phyloP scores from a whole-genome alignment of 2,329 filamentous ascomycete species.

The Alternaria sp. region DNA sequence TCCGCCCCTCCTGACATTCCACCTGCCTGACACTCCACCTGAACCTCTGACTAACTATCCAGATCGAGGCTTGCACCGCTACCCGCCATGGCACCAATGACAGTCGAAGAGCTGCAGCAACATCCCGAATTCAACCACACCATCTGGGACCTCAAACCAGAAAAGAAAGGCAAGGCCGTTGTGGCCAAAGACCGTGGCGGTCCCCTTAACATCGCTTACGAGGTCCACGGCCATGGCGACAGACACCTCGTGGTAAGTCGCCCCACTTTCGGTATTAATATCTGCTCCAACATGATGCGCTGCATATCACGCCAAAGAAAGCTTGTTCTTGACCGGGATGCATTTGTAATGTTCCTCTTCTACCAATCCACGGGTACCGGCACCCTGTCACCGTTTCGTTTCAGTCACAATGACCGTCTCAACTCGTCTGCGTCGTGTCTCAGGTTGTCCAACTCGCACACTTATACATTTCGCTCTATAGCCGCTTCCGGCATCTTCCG shows the following conservation, averaged over 20 bases:
- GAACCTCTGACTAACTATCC: background rate
- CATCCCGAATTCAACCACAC: conserved; percentile 72
- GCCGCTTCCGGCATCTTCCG: conserved; percentile 2
- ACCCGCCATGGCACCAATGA: conserved; percentile 46
- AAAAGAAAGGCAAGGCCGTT: conserved; percentile 63
- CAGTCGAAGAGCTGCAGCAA: conserved; percentile 64
- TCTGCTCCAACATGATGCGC: conserved; percentile 19
- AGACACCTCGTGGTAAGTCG: conserved; percentile 73
- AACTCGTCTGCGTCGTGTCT: conserved; percentile 33
- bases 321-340: background rate
- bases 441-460: conserved; percentile 25
- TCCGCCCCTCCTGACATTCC: background rate
- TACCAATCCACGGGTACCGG: conserved; percentile 9
- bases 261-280: conserved; percentile 18
- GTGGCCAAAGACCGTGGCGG: conserved; percentile 76
- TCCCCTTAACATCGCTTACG: conserved; percentile 77
- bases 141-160: conserved; percentile 73
- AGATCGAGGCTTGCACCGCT: background rate
- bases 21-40: background rate
- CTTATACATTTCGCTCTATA: conserved; percentile 3
- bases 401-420: conserved; percentile 47
- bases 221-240: conserved; percentile 78
- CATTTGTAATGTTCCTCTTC: conserved; percentile 31
- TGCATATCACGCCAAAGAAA: conserved; percentile 17
- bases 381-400: conserved; percentile 41